Conservation (phyloP, 108 stramenopile genomes). For the Cylindrotheca fusiformis region DNA sequence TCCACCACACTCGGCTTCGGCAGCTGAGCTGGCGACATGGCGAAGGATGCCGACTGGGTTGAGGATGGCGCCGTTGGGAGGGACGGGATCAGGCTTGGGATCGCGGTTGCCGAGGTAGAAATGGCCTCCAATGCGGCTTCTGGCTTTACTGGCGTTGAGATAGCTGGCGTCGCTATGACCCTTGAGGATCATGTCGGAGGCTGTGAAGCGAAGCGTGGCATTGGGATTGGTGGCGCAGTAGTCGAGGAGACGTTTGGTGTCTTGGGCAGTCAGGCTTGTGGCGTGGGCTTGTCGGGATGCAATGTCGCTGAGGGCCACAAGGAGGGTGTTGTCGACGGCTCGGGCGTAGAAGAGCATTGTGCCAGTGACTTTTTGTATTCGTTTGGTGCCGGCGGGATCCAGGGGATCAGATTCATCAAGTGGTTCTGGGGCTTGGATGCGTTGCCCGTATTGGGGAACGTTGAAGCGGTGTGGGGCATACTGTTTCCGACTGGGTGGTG, state of each 20-base stretch:
- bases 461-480: slow-evolving; percentile 28
- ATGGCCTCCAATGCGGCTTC: slow-evolving; percentile 31
- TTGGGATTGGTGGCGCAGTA: slow-evolving; percentile 47
- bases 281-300: slow-evolving; percentile 29
- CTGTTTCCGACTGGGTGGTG: slow-evolving; percentile 26
- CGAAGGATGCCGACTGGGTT: slow-evolving; percentile 1
- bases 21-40: not conserved
- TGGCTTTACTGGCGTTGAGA: slow-evolving; percentile 2
- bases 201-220: slow-evolving; percentile 29
- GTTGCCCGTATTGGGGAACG: slow-evolving; percentile 37
- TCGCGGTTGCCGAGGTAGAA: no score
- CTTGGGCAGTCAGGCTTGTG: slow-evolving; percentile 3
- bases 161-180: slow-evolving; percentile 33
- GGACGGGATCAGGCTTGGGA: no score
- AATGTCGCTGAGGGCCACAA: slow-evolving; percentile 19
- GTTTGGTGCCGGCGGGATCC: slow-evolving; percentile 15
- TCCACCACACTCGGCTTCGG: not conserved
- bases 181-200: slow-evolving; percentile 40
- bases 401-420: slow-evolving; percentile 20
- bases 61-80: slow-evolving; percentile 21
- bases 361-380: slow-evolving; percentile 41
- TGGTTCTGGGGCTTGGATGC: slow-evolving; percentile 25
- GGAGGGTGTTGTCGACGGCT: slow-evolving; percentile 32
- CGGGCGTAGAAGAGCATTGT: slow-evolving; percentile 20
- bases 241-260: slow-evolving; percentile 43